Evolutionary conservation across 23 red algal species (phyloP), one percentile per base, ranked within the genome.

Genomic region (Gracilaria gracilis): DNA sequence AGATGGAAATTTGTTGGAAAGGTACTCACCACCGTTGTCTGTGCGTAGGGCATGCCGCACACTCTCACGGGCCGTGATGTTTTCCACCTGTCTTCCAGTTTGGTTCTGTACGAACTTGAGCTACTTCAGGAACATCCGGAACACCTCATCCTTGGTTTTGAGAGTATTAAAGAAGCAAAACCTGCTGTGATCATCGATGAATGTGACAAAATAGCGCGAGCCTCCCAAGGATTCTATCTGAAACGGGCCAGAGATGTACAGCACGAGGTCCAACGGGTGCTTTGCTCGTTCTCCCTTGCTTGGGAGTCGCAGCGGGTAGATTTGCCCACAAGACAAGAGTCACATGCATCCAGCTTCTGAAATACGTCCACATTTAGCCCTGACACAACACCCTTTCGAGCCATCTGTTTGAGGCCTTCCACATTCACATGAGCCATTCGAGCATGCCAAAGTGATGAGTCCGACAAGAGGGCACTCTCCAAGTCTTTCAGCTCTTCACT

Each of bases 191-290:
- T 70, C 82, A 61, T 70, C 61, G 37, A 85, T 67, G 46, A 70
- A 85, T 85, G 58, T 85, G 58, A 85, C 36, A 85, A 85, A 85
- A 21, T 70, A 85, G n/a, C 13, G 82, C 82, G 59, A 85, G 61
- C 1, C 82, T 67, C 59, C 59, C 15, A 71, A 69, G 25, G 38
- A 67, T 15, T 27, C 59, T 20, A 69, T 3, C 14, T 85, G 4
- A 3, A 85, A 47, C 39, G 77, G 55, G 70, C 82, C 82, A 69
- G 36, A 85, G 42, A 85, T n/a, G 33, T 85, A 85, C 28, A 40
- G 61, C 4, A 85, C 59, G 4, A 85, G 27, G 14, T 35, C 82
- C 61, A 85, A 40, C 17, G 23, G 33, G 15, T 66, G 23, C 32
- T 69, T 70, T 20, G 58, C 82, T 15, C 50, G 55, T 69, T 21